Percentiles rank a stretch among this genome's conserved stretches.
These are phyloP conservation scores for Parmelia sp. DNA, from an alignment of 495 filamentous ascomycete species.

Conservation along the genomic window DNA sequence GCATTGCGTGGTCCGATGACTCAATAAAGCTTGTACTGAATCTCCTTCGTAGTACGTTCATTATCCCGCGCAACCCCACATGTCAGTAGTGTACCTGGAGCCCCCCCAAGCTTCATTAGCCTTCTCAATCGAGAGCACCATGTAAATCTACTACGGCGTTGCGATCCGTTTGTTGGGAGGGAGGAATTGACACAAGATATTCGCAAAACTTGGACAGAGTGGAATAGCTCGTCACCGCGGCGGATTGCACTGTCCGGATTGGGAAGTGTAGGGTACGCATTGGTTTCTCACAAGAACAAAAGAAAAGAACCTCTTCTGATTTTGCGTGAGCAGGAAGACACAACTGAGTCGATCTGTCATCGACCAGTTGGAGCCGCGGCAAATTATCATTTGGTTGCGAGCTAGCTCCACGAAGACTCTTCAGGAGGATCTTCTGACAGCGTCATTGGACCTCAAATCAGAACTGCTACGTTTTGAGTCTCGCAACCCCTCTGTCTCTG, in stretches of 20 bases:
- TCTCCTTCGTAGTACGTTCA: neutral
- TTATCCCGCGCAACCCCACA: neutral
- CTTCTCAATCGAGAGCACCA: neutral
- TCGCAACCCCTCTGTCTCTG: neutral
- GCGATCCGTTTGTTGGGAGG: constrained; percentile 5
- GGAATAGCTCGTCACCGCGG: neutral
- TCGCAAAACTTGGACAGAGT: neutral
- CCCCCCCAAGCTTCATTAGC: neutral
- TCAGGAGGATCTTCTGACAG: neutral
- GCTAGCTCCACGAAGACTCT: neutral
- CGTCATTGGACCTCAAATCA: neutral
- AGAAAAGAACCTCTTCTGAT: too few relatives aligned
- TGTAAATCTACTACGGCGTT: neutral
- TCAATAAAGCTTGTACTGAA: neutral
- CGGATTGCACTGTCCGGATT: constrained; percentile 2
- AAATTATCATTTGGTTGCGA: constrained; percentile 3
- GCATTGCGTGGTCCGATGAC: neutral
- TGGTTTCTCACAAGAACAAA: neutral
- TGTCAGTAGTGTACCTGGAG: neutral
- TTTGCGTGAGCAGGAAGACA: constrained; percentile 4
- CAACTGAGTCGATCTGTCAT: constrained; percentile 3
- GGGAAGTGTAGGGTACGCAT: constrained; percentile 3
- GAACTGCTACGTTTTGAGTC: neutral
- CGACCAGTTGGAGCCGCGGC: neutral
- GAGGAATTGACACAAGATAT: neutral